Conservation (phyloP, 73 alveolate genomes). For the Paramecium biaurelia region DNA sequence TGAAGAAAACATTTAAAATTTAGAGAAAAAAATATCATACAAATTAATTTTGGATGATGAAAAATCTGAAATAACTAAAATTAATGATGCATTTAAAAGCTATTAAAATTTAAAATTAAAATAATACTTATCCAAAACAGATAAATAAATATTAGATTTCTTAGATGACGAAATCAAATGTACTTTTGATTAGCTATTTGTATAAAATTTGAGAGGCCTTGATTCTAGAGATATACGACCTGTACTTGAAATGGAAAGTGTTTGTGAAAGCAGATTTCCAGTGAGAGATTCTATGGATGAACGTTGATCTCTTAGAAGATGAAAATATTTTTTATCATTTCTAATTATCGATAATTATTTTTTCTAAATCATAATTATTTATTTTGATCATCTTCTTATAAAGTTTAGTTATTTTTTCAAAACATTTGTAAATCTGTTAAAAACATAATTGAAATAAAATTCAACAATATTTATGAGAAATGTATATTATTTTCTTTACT, state of each 20-base stretch:
- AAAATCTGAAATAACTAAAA: conserved; percentile 1
- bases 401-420: too few species aligned
- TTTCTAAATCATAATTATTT: too few species aligned
- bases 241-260: background rate
- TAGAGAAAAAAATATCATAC: background rate
- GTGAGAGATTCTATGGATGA: background rate
- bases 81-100: background rate
- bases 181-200: background rate
- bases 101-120: background rate
- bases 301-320: background rate
- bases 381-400: too few species aligned
- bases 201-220: background rate
- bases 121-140: background rate
- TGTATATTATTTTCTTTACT: background rate
- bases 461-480: background rate
- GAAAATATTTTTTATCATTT: background rate
- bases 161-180: background rate
- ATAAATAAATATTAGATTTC: background rate
- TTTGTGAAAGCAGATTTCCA: background rate
- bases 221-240: background rate
- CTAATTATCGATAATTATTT: background rate
- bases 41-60: conserved; percentile 21
- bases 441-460: too few species aligned
- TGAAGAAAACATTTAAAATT: background rate
- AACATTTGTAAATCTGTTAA: too few species aligned